Percentiles rank a stretch among this genome's conserved stretches.
These are phyloP conservation scores for Chlorociboria aeruginascens DNA, from an alignment of 495 filamentous ascomycete species.

Conservation along the genomic window DNA sequence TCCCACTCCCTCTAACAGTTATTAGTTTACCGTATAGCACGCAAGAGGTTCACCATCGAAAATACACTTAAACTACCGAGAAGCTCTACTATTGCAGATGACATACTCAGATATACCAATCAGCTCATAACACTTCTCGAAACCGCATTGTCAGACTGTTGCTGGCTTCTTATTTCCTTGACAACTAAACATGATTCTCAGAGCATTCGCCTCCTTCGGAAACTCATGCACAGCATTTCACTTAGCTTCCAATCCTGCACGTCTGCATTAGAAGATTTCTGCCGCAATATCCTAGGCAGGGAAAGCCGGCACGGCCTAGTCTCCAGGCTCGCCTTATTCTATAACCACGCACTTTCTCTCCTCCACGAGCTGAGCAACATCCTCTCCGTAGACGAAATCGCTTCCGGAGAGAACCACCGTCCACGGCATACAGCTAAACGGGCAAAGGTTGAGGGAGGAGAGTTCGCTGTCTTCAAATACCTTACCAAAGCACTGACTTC, in stretches of 20 bases:
- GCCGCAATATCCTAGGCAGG: conserved; percentile 8
- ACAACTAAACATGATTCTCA: conserved; percentile 4
- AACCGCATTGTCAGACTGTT: conserved; percentile 3
- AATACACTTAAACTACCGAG: conserved; percentile 10
- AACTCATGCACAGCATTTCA: conserved; percentile 9
- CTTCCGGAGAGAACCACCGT: not conserved
- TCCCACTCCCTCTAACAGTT: conserved; percentile 3
- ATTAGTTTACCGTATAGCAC: conserved; percentile 3
- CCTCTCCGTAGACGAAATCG: conserved; percentile 8
- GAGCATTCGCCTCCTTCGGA: conserved; percentile 3
- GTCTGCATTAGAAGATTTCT: conserved; percentile 25
- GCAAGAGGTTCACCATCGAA: conserved; percentile 7
- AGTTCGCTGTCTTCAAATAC: conserved; percentile 13
- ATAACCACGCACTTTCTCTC: conserved; percentile 25
- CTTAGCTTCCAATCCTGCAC: conserved; percentile 7
- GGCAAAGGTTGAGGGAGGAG: conserved; percentile 1
- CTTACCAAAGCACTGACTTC: conserved; percentile 2
- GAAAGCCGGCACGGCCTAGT: conserved; percentile 20
- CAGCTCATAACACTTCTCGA: conserved; percentile 9
- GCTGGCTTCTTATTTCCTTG: not conserved
- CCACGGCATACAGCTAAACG: conserved; percentile 1
- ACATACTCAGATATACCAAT: not conserved
- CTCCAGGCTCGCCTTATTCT: conserved; percentile 31
- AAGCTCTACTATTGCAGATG: conserved; percentile 6
- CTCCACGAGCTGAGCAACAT: conserved; percentile 22